Evolutionary conservation across 768 basidiomycete species (phyloP).

Genomic region (Amanita pseudoporphyria): DNA sequence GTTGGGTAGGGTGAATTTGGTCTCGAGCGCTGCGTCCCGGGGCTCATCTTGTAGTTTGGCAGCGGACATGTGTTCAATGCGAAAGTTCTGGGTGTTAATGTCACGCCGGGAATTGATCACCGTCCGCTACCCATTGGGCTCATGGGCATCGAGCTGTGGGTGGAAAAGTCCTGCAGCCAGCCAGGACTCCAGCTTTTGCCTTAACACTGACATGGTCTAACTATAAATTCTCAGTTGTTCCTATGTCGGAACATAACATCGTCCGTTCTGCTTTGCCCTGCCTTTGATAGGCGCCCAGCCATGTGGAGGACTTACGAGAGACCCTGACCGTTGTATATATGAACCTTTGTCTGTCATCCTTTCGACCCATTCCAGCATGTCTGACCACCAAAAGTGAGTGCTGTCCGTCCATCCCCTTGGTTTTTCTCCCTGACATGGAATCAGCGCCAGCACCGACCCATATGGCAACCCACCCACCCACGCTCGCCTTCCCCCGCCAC

Average conservation of each 20-base stretch:
- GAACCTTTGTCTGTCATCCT: not conserved
- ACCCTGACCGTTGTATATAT: not conserved
- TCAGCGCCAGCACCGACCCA: not conserved
- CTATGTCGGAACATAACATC: not conserved
- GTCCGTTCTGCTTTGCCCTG: not conserved
- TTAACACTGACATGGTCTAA: not conserved
- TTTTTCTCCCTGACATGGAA: not conserved
- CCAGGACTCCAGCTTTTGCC: no score
- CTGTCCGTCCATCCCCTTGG: not conserved
- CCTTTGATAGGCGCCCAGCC: not conserved
- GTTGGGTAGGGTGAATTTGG: conserved; percentile 45
- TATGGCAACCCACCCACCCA: not conserved
- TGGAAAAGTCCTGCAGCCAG: no score
- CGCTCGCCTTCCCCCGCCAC: conserved; percentile 23
- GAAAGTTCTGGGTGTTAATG: no score
- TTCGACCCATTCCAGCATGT: not conserved
- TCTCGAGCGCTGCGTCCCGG: conserved; percentile 54
- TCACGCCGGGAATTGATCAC: not conserved
- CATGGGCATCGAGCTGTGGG: not conserved
- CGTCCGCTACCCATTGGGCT: not conserved
- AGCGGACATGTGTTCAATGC: no score
- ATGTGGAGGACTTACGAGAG: not conserved
- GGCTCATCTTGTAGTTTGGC: conserved; percentile 36
- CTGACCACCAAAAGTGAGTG: not conserved
- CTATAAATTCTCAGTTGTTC: not conserved